phyloP scores from a whole-genome alignment of 352 stramenopile species.

The Pythium oligandrum region DNA sequence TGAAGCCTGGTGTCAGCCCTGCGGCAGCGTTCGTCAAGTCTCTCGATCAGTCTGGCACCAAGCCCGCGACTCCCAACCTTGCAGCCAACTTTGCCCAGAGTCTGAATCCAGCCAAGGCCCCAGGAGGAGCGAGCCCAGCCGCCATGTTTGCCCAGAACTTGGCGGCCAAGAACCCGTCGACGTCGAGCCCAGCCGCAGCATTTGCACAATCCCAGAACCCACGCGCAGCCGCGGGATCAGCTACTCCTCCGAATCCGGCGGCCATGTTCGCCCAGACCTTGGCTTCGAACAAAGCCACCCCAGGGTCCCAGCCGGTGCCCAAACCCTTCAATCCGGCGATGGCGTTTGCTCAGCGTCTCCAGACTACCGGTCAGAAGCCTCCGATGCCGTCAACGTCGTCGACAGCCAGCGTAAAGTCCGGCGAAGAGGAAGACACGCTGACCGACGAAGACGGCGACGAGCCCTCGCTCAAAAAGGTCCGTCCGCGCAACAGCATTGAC shows the following conservation, averaged over 20 bases:
- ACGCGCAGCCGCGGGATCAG: too few relatives aligned
- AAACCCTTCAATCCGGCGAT: conserved; percentile 18
- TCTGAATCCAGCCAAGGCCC: conserved; percentile 24
- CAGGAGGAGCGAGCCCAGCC: conserved; percentile 43
- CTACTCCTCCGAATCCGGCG: too few relatives aligned
- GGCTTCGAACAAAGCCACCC: conserved; percentile 2
- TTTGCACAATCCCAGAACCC: too few relatives aligned
- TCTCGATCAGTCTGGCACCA: neutral
- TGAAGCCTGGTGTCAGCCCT: too few relatives aligned
- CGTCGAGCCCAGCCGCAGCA: neutral
- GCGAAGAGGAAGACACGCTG: conserved; percentile 28
- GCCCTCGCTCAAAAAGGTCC: conserved; percentile 72
- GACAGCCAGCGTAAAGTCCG: conserved; percentile 24
- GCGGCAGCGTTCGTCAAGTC: too few relatives aligned
- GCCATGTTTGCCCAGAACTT: conserved; percentile 37
- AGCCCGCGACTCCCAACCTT: conserved; percentile 18
- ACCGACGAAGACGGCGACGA: conserved; percentile 42
- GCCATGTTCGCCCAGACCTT: too few relatives aligned
- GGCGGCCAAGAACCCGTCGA: conserved; percentile 5
- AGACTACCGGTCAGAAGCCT: conserved; percentile 18
- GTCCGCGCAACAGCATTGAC: conserved; percentile 71
- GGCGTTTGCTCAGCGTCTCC: conserved; percentile 48
- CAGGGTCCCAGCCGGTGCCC: neutral
- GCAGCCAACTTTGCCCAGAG: conserved; percentile 37
- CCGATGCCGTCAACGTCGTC: conserved; percentile 27